Conservation (phyloP, 805 yeast genomes). For the Saccharomyces paradoxus region DNA sequence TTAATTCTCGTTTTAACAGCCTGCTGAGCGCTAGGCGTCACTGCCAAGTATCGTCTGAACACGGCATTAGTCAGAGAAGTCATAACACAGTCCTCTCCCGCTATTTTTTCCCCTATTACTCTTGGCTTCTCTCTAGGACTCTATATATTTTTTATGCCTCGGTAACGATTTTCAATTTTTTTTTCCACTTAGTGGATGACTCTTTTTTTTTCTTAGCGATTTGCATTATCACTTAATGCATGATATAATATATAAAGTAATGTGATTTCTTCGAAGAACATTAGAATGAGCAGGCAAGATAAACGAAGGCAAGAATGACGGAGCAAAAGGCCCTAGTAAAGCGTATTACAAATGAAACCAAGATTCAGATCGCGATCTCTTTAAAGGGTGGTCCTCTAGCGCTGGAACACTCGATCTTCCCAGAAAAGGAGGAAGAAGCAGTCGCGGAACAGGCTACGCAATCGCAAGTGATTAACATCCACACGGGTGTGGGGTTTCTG, state of each 20-base stretch:
- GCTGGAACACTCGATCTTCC: slow-evolving; percentile 52
- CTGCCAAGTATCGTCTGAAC: background rate
- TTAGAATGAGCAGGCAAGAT: background rate
- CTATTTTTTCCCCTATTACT: background rate
- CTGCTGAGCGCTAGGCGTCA: background rate
- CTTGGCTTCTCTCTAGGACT: background rate
- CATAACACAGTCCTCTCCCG: background rate
- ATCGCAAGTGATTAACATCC: slow-evolving; percentile 67
- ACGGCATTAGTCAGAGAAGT: background rate
- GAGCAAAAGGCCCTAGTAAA: slow-evolving; percentile 31
- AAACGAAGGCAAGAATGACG: slow-evolving; percentile 5
- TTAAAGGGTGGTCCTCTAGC: slow-evolving; percentile 78
- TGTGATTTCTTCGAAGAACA: background rate
- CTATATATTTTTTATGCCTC: background rate
- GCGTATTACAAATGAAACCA: slow-evolving; percentile 87
- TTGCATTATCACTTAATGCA: background rate
- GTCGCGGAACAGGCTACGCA: slow-evolving; percentile 66
- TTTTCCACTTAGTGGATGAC: background rate
- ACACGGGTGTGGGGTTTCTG: slow-evolving; percentile 89
- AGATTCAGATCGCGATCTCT: slow-evolving; percentile 74
- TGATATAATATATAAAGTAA: background rate
- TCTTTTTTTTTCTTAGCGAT: background rate
- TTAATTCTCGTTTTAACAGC: background rate
- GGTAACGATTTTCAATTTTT: slow-evolving; percentile 1
- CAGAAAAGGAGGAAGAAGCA: slow-evolving; percentile 23